Conservation (phyloP, 108 stramenopile genomes). For the Fragilaria radians region DNA sequence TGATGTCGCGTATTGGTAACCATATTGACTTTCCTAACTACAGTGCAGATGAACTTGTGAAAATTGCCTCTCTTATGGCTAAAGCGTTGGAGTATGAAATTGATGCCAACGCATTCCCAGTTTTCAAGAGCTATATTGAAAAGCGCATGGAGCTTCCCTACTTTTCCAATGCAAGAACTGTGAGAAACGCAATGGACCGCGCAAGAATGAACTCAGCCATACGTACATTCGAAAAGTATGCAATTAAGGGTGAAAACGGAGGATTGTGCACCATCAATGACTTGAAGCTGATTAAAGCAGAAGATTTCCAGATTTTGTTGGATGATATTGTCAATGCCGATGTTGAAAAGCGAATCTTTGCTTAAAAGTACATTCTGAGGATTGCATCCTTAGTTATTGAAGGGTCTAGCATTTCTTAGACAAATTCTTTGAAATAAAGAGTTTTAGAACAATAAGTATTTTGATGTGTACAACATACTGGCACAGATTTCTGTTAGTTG, state of each 20-base stretch:
- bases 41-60: slow-evolving; percentile 88
- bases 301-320: slow-evolving; percentile 91
- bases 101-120: slow-evolving; percentile 47
- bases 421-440: no score
- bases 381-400: no score
- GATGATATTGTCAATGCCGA: slow-evolving; percentile 91
- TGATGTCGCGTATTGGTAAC: slow-evolving; percentile 97
- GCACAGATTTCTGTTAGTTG: no score
- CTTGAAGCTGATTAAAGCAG: slow-evolving; percentile 77
- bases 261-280: slow-evolving; percentile 72
- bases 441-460: no score
- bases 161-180: slow-evolving; percentile 98
- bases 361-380: no score
- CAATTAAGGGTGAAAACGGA: slow-evolving; percentile 79
- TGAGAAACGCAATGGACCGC: slow-evolving; percentile 97
- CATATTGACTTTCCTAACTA: slow-evolving; percentile 99
- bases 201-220: slow-evolving; percentile 97
- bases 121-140: slow-evolving; percentile 90
- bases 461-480: no score
- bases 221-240: slow-evolving; percentile 89
- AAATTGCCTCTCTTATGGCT: slow-evolving; percentile 89
- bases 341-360: slow-evolving; percentile 82
- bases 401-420: no score
- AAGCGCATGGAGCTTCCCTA: slow-evolving; percentile 91
- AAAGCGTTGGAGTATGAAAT: slow-evolving; percentile 90